Percentiles rank a stretch among this genome's conserved stretches.
phyloP scores from a whole-genome alignment of 2,329 filamentous ascomycete species.

The Corynespora cassiicola region DNA sequence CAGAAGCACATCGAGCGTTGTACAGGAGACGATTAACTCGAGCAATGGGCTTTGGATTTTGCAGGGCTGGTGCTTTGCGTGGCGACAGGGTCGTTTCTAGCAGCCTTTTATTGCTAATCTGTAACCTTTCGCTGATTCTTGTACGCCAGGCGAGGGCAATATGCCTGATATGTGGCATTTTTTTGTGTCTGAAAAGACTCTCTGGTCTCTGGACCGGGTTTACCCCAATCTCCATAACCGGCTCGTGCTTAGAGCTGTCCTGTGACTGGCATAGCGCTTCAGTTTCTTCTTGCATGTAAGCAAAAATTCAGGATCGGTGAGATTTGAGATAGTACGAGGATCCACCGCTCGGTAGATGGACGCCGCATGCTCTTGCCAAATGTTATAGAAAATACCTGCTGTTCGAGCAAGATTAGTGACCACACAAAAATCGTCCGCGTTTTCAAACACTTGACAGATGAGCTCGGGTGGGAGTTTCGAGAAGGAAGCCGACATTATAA shows the following conservation, averaged over 20 bases:
- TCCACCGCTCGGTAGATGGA: constrained; percentile 19
- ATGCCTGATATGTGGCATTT: too few relatives aligned
- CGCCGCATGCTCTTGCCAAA: constrained; percentile 16
- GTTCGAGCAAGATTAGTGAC: constrained; percentile 23
- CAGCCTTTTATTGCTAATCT: too few relatives aligned
- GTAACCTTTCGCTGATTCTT: too few relatives aligned
- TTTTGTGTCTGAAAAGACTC: too few relatives aligned
- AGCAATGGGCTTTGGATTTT: constrained; percentile 8
- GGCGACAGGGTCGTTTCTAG: too few relatives aligned
- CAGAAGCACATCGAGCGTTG: constrained; percentile 16
- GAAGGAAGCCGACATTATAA: constrained; percentile 12
- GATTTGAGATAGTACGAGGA: constrained; percentile 13
- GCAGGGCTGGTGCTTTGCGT: too few relatives aligned
- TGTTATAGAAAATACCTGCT: constrained; percentile 19
- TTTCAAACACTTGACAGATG: constrained; percentile 21
- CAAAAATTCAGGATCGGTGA: constrained; percentile 13
- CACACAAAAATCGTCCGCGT: constrained; percentile 17
- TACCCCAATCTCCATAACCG: too few relatives aligned
- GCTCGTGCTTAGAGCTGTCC: constrained; percentile 7
- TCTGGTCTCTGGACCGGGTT: too few relatives aligned
- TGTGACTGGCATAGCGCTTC: constrained; percentile 11
- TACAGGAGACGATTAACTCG: constrained; percentile 15
- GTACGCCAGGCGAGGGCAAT: too few relatives aligned
- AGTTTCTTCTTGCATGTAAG: constrained; percentile 15
- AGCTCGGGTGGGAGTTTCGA: constrained; percentile 21